Percentiles rank a stretch among this genome's conserved stretches.
Conservation (phyloP, 768 basidiomycete genomes). For the Cyclocybe cylindracea region DNA sequence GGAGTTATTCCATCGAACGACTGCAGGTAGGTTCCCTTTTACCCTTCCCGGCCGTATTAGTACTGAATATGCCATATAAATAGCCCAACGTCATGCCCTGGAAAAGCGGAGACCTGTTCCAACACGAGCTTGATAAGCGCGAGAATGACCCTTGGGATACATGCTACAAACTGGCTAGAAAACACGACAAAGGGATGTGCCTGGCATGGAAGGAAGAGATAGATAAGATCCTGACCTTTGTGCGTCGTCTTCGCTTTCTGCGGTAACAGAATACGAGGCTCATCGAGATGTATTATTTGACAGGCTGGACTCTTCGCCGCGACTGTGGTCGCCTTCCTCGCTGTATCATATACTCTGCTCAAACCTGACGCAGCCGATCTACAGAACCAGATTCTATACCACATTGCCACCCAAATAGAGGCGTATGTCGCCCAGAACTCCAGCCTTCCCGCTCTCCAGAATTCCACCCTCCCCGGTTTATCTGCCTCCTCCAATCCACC, state of each 20-base stretch:
- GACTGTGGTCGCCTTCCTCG: constrained; percentile 32
- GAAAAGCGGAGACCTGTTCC: constrained; percentile 15
- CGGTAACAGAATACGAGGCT: not conserved
- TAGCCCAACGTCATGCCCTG: not conserved
- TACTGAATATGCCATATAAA: too few relatives aligned
- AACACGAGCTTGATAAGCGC: constrained; percentile 6
- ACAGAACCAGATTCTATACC: constrained; percentile 8
- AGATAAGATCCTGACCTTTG: constrained; percentile 27
- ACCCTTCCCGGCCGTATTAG: too few relatives aligned
- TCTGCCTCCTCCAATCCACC: not conserved
- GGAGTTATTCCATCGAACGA: too few relatives aligned
- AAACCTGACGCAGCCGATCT: constrained; percentile 24
- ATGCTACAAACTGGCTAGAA: constrained; percentile 15
- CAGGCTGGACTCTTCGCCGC: constrained; percentile 42
- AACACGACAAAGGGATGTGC: constrained; percentile 24
- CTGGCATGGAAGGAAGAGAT: constrained; percentile 26
- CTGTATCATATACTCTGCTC: constrained; percentile 31
- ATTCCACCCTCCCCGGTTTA: not conserved
- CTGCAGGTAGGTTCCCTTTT: too few relatives aligned
- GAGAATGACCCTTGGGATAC: constrained; percentile 18
- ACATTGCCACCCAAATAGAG: not conserved
- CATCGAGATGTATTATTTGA: not conserved
- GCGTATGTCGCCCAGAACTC: not conserved
- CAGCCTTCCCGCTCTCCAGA: not conserved
- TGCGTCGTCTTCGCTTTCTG: constrained; percentile 7